Evolutionary conservation across 495 filamentous ascomycete species (phyloP).

Genomic region (Penicillium parvum): DNA sequence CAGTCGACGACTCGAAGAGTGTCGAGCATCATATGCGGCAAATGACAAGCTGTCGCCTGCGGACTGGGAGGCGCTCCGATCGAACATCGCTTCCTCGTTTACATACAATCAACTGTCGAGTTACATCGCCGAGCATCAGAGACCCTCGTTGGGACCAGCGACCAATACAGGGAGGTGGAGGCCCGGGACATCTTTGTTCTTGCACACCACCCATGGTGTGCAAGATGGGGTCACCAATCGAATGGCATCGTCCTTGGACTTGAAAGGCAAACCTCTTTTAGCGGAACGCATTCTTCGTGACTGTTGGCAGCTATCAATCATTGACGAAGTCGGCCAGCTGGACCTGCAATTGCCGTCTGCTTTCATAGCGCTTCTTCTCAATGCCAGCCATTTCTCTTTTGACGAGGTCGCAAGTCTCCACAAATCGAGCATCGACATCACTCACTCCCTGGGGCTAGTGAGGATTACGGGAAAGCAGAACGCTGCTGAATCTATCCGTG

Average conservation of each 20-base stretch:
- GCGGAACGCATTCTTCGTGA: conserved; percentile 39
- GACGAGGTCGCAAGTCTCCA: conserved; percentile 40
- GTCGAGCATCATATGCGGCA: conserved; percentile 14
- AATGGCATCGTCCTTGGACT: conserved; percentile 8
- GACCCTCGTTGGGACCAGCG: not conserved
- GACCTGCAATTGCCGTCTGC: conserved; percentile 32
- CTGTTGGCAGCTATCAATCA: conserved; percentile 39
- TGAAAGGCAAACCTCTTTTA: conserved; percentile 31
- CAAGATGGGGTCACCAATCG: conserved; percentile 5
- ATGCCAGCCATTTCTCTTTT: conserved; percentile 37
- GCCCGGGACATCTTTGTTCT: conserved; percentile 27
- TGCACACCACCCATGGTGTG: conserved; percentile 9
- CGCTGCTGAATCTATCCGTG: conserved; percentile 35
- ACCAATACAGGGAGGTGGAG: conserved; percentile 17
- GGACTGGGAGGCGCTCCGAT: conserved; percentile 29
- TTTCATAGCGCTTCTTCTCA: conserved; percentile 25
- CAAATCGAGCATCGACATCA: conserved; percentile 40
- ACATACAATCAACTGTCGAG: conserved; percentile 31
- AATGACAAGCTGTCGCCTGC: conserved; percentile 18
- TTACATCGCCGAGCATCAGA: conserved; percentile 18
- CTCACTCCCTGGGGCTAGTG: conserved; percentile 30
- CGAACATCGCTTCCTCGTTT: conserved; percentile 29
- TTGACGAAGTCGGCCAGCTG: conserved; percentile 38
- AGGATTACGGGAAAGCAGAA: conserved; percentile 37
- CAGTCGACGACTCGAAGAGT: conserved; percentile 22